Evolutionary conservation across 1,284 basidiomycete genomes (phyloP).

Genomic region (Pseudozyma thailandica): DNA sequence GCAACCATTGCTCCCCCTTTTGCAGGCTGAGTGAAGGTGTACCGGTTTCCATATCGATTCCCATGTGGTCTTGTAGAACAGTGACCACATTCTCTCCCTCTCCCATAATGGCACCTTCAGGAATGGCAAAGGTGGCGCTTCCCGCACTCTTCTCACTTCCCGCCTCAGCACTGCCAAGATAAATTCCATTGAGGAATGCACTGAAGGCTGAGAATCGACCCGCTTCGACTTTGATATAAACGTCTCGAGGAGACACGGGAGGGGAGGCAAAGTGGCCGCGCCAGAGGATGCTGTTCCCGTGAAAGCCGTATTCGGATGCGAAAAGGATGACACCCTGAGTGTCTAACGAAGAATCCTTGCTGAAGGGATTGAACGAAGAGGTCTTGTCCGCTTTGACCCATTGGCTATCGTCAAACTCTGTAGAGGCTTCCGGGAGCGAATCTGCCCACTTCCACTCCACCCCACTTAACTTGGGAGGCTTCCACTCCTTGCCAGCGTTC

Average conservation of each 20-base stretch:
- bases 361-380: conserved; percentile 76
- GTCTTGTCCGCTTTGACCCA: conserved; percentile 77
- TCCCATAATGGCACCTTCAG: conserved; percentile 71
- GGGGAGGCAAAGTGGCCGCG: conserved; percentile 76
- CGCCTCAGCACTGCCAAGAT: conserved; percentile 73
- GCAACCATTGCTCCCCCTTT: conserved; percentile 46
- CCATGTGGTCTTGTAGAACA: conserved; percentile 82
- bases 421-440: conserved; percentile 76
- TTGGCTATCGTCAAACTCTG: conserved; percentile 67
- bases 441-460: conserved; percentile 77
- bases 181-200: conserved; percentile 80
- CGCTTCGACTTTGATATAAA: conserved; percentile 80
- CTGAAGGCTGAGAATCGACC: conserved; percentile 80
- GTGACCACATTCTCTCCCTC: conserved; percentile 76
- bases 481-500: conserved; percentile 8
- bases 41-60: conserved; percentile 72
- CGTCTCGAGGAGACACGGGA: conserved; percentile 69
- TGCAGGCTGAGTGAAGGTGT: conserved; percentile 37
- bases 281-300: conserved; percentile 78
- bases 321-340: conserved; percentile 72
- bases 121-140: conserved; percentile 70
- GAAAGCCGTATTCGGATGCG: conserved; percentile 73
- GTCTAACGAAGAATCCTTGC: conserved; percentile 73
- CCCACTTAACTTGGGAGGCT: conserved; percentile 9
- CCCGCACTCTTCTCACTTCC: conserved; percentile 44